These are phyloP conservation scores for Inga laurina DNA, from an alignment of 306 rosid genomes.

Conservation along the genomic window DNA sequence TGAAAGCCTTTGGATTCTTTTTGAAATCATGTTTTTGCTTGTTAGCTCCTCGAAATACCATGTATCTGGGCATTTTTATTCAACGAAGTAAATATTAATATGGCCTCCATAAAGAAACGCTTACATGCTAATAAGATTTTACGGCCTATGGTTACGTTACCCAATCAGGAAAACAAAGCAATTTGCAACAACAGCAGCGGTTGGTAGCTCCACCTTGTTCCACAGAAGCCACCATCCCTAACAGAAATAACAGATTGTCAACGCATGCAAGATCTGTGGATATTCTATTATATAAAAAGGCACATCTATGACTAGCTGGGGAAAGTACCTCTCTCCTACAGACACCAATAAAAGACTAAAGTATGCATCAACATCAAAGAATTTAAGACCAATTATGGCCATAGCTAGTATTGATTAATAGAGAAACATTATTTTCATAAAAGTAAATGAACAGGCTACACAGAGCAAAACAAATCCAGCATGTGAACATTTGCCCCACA, in stretches of 20 bases:
- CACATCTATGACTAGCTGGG: slow-evolving; percentile 21
- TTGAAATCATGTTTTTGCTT: slow-evolving; percentile 92
- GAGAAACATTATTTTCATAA: not conserved
- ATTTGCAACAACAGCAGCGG: slow-evolving; percentile 61
- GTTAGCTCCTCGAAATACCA: slow-evolving; percentile 96
- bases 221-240: slow-evolving; percentile 97
- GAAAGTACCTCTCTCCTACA: not conserved
- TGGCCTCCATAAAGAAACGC: slow-evolving; percentile 11
- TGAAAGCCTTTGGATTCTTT: slow-evolving; percentile 80
- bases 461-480: not conserved
- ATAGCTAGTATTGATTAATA: not conserved
- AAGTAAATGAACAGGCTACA: not conserved
- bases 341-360: not conserved
- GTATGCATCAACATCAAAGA: not conserved
- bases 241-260: slow-evolving; percentile 36
- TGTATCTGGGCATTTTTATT: slow-evolving; percentile 59
- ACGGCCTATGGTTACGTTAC: slow-evolving; percentile 44
- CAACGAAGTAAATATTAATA: slow-evolving; percentile 16
- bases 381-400: not conserved
- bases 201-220: slow-evolving; percentile 73
- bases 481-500: not conserved
- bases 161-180: slow-evolving; percentile 81
- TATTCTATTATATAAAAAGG: not conserved
- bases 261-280: slow-evolving; percentile 14
- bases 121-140: not conserved